phyloP scores from a whole-genome alignment of 1,284 basidiomycete species.

The Grifola frondosa region DNA sequence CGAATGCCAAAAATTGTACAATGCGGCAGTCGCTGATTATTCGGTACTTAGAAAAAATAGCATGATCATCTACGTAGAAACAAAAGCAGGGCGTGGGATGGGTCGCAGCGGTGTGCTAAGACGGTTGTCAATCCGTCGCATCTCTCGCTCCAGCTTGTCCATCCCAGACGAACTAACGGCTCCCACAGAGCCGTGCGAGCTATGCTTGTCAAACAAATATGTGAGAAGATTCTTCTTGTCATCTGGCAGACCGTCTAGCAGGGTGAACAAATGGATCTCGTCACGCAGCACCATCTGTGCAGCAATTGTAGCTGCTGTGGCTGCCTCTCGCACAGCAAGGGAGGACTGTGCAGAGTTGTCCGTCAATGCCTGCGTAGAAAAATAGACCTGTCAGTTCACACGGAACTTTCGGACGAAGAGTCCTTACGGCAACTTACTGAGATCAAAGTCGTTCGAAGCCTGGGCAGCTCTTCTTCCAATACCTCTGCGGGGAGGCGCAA shows the following conservation, averaged over 20 bases:
- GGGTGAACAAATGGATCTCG: conserved; percentile 74
- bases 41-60: conserved; percentile 4
- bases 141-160: conserved; percentile 72
- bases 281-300: conserved; percentile 78
- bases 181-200: conserved; percentile 47
- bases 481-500: conserved; percentile 76
- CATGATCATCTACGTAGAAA: not conserved
- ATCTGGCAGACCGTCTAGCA: conserved; percentile 76
- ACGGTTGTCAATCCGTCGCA: conserved; percentile 70
- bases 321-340: conserved; percentile 77
- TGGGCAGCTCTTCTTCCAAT: conserved; percentile 81
- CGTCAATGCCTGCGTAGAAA: conserved; percentile 58
- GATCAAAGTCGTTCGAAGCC: conserved; percentile 66
- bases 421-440: conserved; percentile 44
- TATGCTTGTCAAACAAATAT: conserved; percentile 83
- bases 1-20: not conserved
- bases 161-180: conserved; percentile 39
- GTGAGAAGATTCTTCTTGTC: conserved; percentile 86
- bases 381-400: conserved; percentile 1
- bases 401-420: conserved; percentile 1
- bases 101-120: conserved; percentile 60
- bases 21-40: not conserved
- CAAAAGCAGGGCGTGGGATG: conserved; percentile 12
- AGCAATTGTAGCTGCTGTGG: conserved; percentile 76
- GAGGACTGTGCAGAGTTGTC: conserved; percentile 51